Evolutionary conservation across 495 filamentous ascomycete genomes (phyloP).

Genomic region (Neurospora intermedia): DNA sequence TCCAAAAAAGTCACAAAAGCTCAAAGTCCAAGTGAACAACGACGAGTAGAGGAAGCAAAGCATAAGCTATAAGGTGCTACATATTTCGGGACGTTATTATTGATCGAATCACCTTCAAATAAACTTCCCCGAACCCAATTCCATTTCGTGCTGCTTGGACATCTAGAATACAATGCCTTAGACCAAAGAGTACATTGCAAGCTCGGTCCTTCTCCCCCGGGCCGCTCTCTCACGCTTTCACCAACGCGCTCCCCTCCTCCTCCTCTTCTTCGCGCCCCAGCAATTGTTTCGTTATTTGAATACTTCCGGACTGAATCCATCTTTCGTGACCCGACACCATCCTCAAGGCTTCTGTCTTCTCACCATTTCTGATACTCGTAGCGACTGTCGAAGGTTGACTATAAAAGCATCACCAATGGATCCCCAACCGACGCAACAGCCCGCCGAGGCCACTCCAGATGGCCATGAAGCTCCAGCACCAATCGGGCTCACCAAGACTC

Average conservation of each 20-base stretch:
- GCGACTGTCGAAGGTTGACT: neutral
- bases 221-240: neutral
- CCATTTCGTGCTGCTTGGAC: neutral
- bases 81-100: neutral
- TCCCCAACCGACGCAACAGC: conserved; percentile 9
- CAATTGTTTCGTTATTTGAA: neutral
- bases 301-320: neutral
- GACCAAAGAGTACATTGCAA: neutral
- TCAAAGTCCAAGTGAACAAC: neutral
- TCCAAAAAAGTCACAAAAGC: neutral
- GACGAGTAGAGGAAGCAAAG: neutral
- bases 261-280: neutral
- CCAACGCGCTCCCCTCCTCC: neutral
- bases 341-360: neutral
- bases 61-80: neutral
- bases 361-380: too few species aligned
- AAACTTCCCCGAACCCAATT: too few species aligned
- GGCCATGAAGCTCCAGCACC: conserved; percentile 12
- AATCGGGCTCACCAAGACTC: conserved; percentile 18
- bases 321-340: neutral
- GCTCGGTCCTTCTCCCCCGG: neutral
- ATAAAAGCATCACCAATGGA: conserved; percentile 12
- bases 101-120: neutral
- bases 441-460: conserved; percentile 11
- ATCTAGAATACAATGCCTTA: neutral